These are phyloP conservation scores for Suhomyces panamericanus DNA, from an alignment of 1,139 yeast species.

Conservation along the genomic window DNA sequence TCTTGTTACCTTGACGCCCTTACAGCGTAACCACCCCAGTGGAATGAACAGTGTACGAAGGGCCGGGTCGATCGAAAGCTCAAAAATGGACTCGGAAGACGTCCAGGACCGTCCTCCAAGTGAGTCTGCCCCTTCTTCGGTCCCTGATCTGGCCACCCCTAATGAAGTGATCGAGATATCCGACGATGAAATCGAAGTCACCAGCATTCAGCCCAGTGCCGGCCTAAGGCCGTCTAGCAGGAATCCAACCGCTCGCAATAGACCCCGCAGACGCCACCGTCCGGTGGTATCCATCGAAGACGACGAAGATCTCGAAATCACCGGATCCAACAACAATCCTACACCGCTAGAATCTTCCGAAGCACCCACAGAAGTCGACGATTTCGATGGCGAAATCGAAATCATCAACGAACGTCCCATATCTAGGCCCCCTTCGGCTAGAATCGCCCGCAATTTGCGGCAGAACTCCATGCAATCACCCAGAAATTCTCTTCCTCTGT, in stretches of 20 bases:
- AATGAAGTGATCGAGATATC: constrained; percentile 13
- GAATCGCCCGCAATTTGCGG: not conserved
- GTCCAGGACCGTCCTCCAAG: not conserved
- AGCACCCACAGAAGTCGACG: not conserved
- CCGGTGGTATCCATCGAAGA: constrained; percentile 8
- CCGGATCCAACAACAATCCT: constrained; percentile 18
- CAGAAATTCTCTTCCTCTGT: constrained; percentile 4
- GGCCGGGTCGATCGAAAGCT: constrained; percentile 1
- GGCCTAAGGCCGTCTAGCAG: not conserved
- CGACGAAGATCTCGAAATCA: constrained; percentile 22
- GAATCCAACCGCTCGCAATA: not conserved
- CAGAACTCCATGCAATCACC: not conserved
- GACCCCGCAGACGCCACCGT: constrained; percentile 4
- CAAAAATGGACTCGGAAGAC: constrained; percentile 1
- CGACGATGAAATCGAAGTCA: constrained; percentile 15
- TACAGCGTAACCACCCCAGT: not conserved
- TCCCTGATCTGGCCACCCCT: not conserved
- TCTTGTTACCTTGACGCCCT: too few relatives aligned
- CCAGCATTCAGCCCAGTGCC: constrained; percentile 3
- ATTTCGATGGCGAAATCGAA: constrained; percentile 28
- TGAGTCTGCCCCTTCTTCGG: not conserved
- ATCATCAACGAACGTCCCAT: constrained; percentile 27
- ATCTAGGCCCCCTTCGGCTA: constrained; percentile 6
- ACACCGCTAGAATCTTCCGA: constrained; percentile 5
- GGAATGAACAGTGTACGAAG: constrained; percentile 9